Evolutionary conservation across 108 stramenopile genomes (phyloP).

Genomic region (Poteriospumella lacustris): DNA sequence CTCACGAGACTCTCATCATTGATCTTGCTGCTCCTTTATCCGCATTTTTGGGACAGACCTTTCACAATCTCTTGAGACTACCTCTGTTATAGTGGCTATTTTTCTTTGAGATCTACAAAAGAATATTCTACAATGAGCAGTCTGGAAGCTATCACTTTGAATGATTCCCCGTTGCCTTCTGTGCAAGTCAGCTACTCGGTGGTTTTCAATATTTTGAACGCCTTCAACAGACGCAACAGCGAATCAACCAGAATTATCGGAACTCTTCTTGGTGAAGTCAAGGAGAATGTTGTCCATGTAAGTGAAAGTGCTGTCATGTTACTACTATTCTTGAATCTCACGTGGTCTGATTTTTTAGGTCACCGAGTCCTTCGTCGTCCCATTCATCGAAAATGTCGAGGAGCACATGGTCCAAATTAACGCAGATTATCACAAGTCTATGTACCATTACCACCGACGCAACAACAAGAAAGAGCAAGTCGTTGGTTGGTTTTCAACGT

Average conservation of each 20-base stretch:
- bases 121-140: too few relatives aligned
- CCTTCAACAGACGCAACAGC: constrained; percentile 49
- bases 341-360: constrained; percentile 64
- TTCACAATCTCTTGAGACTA: too few relatives aligned
- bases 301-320: constrained; percentile 60
- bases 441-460: constrained; percentile 42
- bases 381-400: constrained; percentile 81
- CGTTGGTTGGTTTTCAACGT: constrained; percentile 91
- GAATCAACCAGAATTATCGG: constrained; percentile 56
- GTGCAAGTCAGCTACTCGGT: constrained; percentile 52
- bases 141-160: background rate
- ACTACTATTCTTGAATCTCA: background rate
- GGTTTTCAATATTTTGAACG: constrained; percentile 51
- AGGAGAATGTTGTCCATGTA: constrained; percentile 58
- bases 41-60: too few relatives aligned
- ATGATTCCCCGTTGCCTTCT: constrained; percentile 33
- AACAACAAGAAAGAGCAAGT: constrained; percentile 78
- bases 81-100: too few relatives aligned
- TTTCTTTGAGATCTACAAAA: too few relatives aligned
- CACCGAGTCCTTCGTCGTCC: constrained; percentile 90
- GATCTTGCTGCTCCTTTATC: too few relatives aligned
- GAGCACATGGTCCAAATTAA: constrained; percentile 72
- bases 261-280: constrained; percentile 54
- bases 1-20: too few relatives aligned
- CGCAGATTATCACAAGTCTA: constrained; percentile 77